Conservation (phyloP, 192 early-diverging fungal genomes). For the Backusella tuberculispora region DNA sequence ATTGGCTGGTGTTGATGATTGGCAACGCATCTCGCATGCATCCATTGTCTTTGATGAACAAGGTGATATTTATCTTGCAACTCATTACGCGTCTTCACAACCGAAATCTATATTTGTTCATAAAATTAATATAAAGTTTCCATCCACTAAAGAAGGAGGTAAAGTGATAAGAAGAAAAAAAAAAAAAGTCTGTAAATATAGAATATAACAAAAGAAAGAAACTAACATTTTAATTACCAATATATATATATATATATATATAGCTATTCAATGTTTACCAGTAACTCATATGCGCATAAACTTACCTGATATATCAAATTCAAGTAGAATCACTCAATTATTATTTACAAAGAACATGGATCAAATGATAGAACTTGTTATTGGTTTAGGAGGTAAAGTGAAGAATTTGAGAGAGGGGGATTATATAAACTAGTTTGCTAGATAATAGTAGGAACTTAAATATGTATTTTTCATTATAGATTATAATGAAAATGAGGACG, state of each 20-base stretch:
- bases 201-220: background rate
- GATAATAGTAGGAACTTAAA: background rate
- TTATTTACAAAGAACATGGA: background rate
- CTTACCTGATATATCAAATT: background rate
- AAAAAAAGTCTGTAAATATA: background rate
- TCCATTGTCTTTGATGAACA: constrained; percentile 30
- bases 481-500: background rate
- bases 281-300: background rate
- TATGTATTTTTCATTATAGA: background rate
- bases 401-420: background rate
- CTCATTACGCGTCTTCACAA: constrained; percentile 29
- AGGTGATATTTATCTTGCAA: constrained; percentile 34
- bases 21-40: constrained; percentile 43
- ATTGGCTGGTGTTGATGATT: constrained; percentile 31
- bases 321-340: constrained; percentile 26
- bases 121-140: constrained; percentile 33
- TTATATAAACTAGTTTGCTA: background rate
- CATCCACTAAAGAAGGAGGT: constrained; percentile 30
- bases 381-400: constrained; percentile 16
- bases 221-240: no score
- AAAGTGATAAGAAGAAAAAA: background rate
- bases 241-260: no score
- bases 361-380: constrained; percentile 8
- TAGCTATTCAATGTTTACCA: constrained; percentile 15
- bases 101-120: constrained; percentile 36